Conservation (phyloP, 1,284 basidiomycete species). For the Wallemia ichthyophaga region DNA sequence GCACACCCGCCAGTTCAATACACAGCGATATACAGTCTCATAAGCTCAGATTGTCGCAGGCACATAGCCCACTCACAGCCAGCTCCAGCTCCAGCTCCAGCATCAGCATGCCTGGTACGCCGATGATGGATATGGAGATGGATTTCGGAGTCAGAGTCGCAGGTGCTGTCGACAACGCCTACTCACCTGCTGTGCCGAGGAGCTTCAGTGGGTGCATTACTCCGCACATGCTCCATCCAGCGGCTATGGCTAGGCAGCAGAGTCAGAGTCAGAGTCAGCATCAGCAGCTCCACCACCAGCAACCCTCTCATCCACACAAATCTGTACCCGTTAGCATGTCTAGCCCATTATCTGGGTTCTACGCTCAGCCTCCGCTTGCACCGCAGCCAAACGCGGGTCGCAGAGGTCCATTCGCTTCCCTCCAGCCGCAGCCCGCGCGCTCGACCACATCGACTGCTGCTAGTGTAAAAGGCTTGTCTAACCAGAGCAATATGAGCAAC, state of each 20-base stretch:
- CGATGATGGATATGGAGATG: conserved; percentile 1
- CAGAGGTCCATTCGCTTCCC: background rate
- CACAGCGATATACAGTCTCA: too few relatives aligned
- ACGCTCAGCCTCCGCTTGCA: background rate
- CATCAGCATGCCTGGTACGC: background rate
- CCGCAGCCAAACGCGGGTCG: too few relatives aligned
- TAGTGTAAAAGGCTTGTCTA: background rate
- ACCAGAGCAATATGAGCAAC: background rate
- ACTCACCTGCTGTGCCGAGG: background rate
- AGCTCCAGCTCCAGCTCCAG: background rate
- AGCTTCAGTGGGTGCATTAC: background rate
- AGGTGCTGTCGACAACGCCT: background rate
- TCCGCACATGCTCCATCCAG: background rate
- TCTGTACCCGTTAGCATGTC: background rate
- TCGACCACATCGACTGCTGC: background rate
- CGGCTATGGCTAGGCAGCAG: background rate
- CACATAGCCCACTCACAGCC: background rate
- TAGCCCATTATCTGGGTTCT: background rate
- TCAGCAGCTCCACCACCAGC: background rate
- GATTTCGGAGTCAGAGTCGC: too few relatives aligned
- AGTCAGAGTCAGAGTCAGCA: too few relatives aligned
- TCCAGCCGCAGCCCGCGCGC: background rate
- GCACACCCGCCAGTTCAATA: background rate
- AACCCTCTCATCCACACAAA: background rate
- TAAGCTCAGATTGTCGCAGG: too few relatives aligned